Base-by-base conservation (phyloP, 163 green algal species). In the Volvox carteri region DNA sequence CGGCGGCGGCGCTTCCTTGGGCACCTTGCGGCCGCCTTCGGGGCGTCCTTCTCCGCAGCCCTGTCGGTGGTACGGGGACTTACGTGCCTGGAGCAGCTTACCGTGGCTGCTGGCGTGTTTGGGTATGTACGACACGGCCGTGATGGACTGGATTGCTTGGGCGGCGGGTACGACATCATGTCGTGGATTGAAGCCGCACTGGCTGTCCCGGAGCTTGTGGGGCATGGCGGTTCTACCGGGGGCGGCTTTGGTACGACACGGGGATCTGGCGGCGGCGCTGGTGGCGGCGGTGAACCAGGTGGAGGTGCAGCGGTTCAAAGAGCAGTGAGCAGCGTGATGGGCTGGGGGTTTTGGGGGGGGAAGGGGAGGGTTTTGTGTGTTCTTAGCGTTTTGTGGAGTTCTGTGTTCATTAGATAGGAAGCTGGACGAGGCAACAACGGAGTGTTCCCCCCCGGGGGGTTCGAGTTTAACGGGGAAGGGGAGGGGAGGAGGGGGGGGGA, bases 191-290 rank as follows among this genome's bases (percentile, higher is more conserved):
- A 7, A 23, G 4, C 50, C 33, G 8, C 11, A 48, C 12, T 39
- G 50, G 30, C 50, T 84, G 50, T 37, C 75, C 2, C 54, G 56
- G 44, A 37, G 75, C 48, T 50, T 84, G 48, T 84, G 75, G 75
- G n/a, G 48, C 35, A 48, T 84, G 48, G 75, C 75, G 75, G 30
- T 70, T 30, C n/a, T 84, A 50, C 75, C 75, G 33, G 48, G 30
- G 41, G 75, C 48, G 12, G 11, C 19, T 16, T 30, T 84, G 75
- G 2, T 35, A 33, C 75, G 50, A 18, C 50, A 72, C 1, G 16
- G 9, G 50, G 50, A 50, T 11, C 6, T 72, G 75, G 75, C 35
- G 35, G 30, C 23, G 37, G 37, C 35, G 50, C 42, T 84, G 75
- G 75, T 84, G 30, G 72, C 39, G 42, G 72, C 23, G 19, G 8